Percentiles rank a stretch among this genome's conserved stretches.
Conservation (phyloP, 169 alveolate species). For the Plasmodium adleri region DNA sequence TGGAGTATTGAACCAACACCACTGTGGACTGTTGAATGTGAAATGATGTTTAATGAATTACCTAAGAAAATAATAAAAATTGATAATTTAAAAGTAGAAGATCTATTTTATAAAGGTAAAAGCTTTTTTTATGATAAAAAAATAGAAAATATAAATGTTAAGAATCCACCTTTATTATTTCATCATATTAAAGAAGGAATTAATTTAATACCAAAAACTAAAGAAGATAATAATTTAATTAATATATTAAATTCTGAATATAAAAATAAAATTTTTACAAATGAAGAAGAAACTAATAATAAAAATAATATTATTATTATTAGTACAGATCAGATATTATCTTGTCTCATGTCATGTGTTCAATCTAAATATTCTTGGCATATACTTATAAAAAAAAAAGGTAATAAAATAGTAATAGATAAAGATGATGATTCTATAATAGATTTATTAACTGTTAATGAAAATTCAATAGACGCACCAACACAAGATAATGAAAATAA, state of each 20-base stretch:
- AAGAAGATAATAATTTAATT: constrained; percentile 47
- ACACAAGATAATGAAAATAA: constrained; percentile 91
- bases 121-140: constrained; percentile 87
- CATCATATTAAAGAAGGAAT: constrained; percentile 39
- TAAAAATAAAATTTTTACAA: constrained; percentile 2
- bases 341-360: constrained; percentile 92
- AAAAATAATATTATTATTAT: constrained; percentile 85
- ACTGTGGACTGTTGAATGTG: constrained; percentile 90
- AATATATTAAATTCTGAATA: constrained; percentile 53
- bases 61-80: constrained; percentile 87
- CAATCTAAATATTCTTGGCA: constrained; percentile 94
- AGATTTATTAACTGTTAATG: constrained; percentile 92
- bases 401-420: constrained; percentile 90
- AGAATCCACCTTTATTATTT: constrained; percentile 80
- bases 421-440: constrained; percentile 93
- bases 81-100: constrained; percentile 85
- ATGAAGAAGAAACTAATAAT: constrained; percentile 64
- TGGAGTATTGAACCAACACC: constrained; percentile 95
- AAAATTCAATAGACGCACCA: constrained; percentile 93
- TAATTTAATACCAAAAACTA: constrained; percentile 51
- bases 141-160: constrained; percentile 89
- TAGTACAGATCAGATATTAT: constrained; percentile 91
- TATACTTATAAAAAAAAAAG: constrained; percentile 88
- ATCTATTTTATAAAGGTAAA: constrained; percentile 91
- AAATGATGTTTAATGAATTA: constrained; percentile 89